Base-by-base conservation (phyloP, 192 early-diverging fungal genomes). In the Thoreauomyces humboldtii region DNA sequence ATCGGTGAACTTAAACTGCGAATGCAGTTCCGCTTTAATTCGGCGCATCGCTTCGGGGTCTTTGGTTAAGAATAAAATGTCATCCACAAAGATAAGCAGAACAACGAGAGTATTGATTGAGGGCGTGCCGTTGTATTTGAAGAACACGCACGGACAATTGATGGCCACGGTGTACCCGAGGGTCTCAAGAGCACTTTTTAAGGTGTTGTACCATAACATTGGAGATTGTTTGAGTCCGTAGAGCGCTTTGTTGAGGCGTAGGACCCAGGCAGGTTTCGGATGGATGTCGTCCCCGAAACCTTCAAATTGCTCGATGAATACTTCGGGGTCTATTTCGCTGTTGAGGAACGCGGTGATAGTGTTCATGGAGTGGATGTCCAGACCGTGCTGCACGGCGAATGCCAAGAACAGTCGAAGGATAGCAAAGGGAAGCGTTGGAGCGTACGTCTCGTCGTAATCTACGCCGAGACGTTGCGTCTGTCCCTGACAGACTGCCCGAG, bases 171-270 rank as follows among this genome's bases (percentile, higher is more conserved):
- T 12, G 41, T 42, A 29, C 15, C 60, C 2, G 27, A 37, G 37
- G 15, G 28, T 2, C 29, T 67, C 41, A 22, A 67, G 33, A 19
- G 29, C 19, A 19, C 19, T 46, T 21, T 70, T 70, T 67, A 67
- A 70, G 22, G 35, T 22, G 21, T 32, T 22, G 6, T 51, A 51
- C 60, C 60, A 61, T 6, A 61, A 50, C 12, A 12, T 48, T 14
- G 68, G 69, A 17, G 34, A 17, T 52, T 70, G 68, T 43, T 70
- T 70, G 14, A 70, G 37, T 21, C 68, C 68, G 61, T 70, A 70
- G 27, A 70, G 52, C 21, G 22, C n/a, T 14, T 37, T 21, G 22
- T 11, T 24, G 2, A 70, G n/a, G 50, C 51, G 31, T 12, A n/a
- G 19, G 6, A 21, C n/a, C 2, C 37, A 27, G 27, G 11, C 7